Conservation (phyloP, 768 basidiomycete species). For the Boletus edulis region DNA sequence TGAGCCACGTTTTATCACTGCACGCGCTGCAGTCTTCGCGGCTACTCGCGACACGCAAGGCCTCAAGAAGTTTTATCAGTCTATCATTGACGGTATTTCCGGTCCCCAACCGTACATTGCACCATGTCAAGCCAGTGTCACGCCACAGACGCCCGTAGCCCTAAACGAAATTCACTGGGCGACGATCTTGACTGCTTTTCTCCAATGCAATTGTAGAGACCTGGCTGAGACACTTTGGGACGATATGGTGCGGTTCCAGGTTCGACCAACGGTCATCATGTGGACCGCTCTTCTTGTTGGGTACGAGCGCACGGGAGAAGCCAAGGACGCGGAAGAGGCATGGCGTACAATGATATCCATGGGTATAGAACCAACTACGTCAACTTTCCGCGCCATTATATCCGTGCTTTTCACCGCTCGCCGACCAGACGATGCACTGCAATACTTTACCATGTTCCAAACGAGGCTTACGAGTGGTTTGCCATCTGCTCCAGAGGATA, state of each 20-base stretch:
- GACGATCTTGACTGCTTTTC: slow-evolving; percentile 62
- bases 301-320: slow-evolving; percentile 49
- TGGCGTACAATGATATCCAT: slow-evolving; percentile 66
- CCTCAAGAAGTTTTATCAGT: slow-evolving; percentile 50
- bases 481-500: slow-evolving; percentile 28
- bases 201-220: slow-evolving; percentile 52
- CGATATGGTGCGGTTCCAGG: slow-evolving; percentile 51
- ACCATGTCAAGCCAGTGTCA: slow-evolving; percentile 36
- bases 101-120: slow-evolving; percentile 56
- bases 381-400: slow-evolving; percentile 70
- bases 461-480: slow-evolving; percentile 8
- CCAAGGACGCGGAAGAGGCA: slow-evolving; percentile 50
- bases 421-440: slow-evolving; percentile 49
- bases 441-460: slow-evolving; percentile 51
- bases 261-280: slow-evolving; percentile 51
- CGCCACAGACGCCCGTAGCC: slow-evolving; percentile 41
- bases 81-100: slow-evolving; percentile 48
- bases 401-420: slow-evolving; percentile 54
- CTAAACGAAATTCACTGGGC: slow-evolving; percentile 63
- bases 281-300: slow-evolving; percentile 76
- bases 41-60: slow-evolving; percentile 26
- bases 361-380: slow-evolving; percentile 55
- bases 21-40: slow-evolving; percentile 48
- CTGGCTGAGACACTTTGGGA: slow-evolving; percentile 66
- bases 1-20: slow-evolving; percentile 47